Conservation (phyloP, 768 basidiomycete genomes). For the Boletus insuetus region DNA sequence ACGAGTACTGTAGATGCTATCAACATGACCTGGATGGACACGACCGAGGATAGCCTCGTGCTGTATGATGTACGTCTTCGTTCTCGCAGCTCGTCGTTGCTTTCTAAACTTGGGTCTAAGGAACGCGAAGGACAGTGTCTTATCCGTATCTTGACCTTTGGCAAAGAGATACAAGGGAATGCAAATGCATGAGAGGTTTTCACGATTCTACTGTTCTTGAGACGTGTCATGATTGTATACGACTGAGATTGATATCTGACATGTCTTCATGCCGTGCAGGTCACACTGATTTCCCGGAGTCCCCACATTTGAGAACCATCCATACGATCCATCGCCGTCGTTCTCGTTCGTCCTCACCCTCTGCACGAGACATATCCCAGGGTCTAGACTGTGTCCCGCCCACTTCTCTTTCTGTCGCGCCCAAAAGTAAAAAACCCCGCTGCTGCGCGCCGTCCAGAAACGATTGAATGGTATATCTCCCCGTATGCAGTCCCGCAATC, state of each 20-base stretch:
- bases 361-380: constrained; percentile 53
- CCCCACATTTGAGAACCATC: constrained; percentile 54
- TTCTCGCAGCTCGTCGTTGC: neutral
- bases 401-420: constrained; percentile 48
- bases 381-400: constrained; percentile 35
- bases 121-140: constrained; percentile 33
- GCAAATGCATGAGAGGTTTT: constrained; percentile 8
- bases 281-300: neutral
- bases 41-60: constrained; percentile 61
- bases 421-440: constrained; percentile 46
- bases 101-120: constrained; percentile 11
- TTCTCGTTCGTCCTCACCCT: constrained; percentile 63
- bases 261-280: no score
- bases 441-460: constrained; percentile 41
- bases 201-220: neutral
- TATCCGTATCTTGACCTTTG: constrained; percentile 34
- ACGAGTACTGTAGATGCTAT: constrained; percentile 44
- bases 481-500: constrained; percentile 77
- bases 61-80: constrained; percentile 47
- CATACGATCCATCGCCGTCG: constrained; percentile 72
- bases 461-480: constrained; percentile 64
- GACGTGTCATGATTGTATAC: constrained; percentile 1
- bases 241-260: neutral
- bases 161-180: constrained; percentile 17
- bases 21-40: constrained; percentile 48